phyloP scores from a whole-genome alignment of 768 basidiomycete species.

The Gymnopilus dilepis region DNA sequence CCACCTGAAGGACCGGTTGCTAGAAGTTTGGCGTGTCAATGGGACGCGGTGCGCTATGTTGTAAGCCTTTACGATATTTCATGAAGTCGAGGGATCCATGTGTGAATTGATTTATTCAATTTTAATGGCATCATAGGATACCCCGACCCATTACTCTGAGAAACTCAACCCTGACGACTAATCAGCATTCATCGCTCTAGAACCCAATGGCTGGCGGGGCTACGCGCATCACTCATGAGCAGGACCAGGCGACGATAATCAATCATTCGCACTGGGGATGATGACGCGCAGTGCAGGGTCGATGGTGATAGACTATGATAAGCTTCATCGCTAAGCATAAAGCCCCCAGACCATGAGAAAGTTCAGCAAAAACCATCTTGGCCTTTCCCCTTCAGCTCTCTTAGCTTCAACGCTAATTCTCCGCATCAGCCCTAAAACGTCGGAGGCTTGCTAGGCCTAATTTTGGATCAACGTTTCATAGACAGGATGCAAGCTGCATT shows the following conservation, averaged over 20 bases:
- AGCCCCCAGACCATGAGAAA: neutral
- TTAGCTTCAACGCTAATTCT: neutral
- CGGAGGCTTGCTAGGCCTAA: neutral
- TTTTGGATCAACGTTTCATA: neutral
- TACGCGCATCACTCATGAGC: neutral
- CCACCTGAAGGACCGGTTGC: conserved; percentile 4
- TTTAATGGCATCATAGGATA: neutral
- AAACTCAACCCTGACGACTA: neutral
- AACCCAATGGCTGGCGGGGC: neutral
- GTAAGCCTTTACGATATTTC: neutral
- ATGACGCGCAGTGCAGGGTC: neutral
- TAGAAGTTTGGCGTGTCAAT: conserved; percentile 4
- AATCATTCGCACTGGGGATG: neutral
- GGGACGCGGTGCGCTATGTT: neutral
- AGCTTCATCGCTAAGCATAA: neutral
- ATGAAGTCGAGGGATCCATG: conserved; percentile 1
- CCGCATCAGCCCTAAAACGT: neutral
- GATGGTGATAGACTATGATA: conserved; percentile 2
- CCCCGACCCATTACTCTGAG: neutral
- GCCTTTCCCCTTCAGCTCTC: neutral
- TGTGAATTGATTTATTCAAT: neutral
- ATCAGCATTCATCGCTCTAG: neutral
- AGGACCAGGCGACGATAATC: neutral
- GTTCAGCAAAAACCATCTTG: neutral
- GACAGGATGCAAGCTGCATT: neutral